Evolutionary conservation across 129 eudicot genomes (phyloP).

Genomic region (Centaurea solstitialis): DNA sequence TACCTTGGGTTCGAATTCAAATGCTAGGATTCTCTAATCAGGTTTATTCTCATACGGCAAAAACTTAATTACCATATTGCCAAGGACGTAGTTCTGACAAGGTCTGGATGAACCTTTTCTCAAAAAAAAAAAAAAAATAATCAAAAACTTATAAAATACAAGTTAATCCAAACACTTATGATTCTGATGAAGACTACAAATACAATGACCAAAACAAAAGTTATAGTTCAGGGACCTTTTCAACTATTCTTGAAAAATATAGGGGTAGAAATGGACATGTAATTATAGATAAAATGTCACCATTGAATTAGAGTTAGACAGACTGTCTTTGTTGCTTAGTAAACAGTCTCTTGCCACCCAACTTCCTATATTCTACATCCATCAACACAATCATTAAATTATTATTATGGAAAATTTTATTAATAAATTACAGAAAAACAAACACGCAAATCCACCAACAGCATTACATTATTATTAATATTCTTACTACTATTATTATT

Average conservation of each 20-base stretch:
- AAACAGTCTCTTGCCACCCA: slow-evolving; percentile 48
- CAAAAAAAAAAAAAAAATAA: no score
- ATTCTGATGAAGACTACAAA: not conserved
- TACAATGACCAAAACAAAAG: not conserved
- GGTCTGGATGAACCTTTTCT: no score
- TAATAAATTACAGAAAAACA: not conserved
- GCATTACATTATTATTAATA: slow-evolving; percentile 18
- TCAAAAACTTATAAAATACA: no score
- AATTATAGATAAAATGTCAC: slow-evolving; percentile 11
- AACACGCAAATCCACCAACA: slow-evolving; percentile 19
- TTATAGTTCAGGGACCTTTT: slow-evolving; percentile 2
- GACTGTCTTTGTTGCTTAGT: slow-evolving; percentile 52
- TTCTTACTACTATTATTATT: no score
- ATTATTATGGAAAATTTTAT: not conserved
- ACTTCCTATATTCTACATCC: slow-evolving; percentile 4
- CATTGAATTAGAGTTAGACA: slow-evolving; percentile 32
- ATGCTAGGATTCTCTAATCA: no score
- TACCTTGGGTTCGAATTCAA: no score
- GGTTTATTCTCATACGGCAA: no score
- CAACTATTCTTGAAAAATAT: not conserved
- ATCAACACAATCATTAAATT: slow-evolving; percentile 15
- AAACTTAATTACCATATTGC: no score
- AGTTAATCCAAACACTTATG: not conserved
- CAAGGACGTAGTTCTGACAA: no score
- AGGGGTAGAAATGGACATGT: not conserved